Base-by-base conservation (phyloP, 2,329 filamentous ascomycete species). In the Epicoccum nigrum region DNA sequence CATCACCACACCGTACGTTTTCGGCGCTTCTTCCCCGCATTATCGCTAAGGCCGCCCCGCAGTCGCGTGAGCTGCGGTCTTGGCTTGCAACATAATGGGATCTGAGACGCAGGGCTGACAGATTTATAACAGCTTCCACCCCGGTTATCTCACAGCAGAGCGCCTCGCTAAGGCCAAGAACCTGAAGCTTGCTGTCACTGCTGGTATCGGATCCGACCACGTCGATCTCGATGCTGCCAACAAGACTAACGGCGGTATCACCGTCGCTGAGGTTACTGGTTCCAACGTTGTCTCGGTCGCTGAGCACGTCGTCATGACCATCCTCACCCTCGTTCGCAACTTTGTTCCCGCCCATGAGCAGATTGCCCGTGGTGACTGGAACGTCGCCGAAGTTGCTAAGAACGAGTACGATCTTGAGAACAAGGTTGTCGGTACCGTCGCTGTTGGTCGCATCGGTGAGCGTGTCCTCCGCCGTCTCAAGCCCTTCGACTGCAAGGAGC, bases 251-350 rank as follows among this genome's bases (percentile, higher is more conserved):
- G 93, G 93, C 70, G 94, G 94, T 74, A 81, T 97, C 79, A 99
- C 92, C 66, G 94, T 99, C 57, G 92, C 92, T 60, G 94, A 99
- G 78, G 94, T 99, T 62, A 99, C 94, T 8, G 94, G 94, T 73
- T 95, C 89, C 80, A 99, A 99, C 76, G 94, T 99, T 68, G 92
- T 97, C 68, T 97, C 94, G 43, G 94, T 99, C 60, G 94, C 94
- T 54, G 94, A 99, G 85, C 94, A 99, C 81, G 94, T 99, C 67
- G 79, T 99, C 80, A 97, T 99, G 94, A 99, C 94, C 76, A 97
- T 97, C 78, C 89, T 99, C 44, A 78, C 87, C 61, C 88, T 99
- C 45, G 88, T 97, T 76, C 92, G 94, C 81, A 99, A 99, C 88
- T 99, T 97, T 73, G 92, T 96, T 45, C 94, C 94, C 63, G 92